A percentile compares a stretch with the other conserved stretches of the same genome.
phyloP scores from a whole-genome alignment of 495 filamentous ascomycete genomes.

The Penicillium parvum region DNA sequence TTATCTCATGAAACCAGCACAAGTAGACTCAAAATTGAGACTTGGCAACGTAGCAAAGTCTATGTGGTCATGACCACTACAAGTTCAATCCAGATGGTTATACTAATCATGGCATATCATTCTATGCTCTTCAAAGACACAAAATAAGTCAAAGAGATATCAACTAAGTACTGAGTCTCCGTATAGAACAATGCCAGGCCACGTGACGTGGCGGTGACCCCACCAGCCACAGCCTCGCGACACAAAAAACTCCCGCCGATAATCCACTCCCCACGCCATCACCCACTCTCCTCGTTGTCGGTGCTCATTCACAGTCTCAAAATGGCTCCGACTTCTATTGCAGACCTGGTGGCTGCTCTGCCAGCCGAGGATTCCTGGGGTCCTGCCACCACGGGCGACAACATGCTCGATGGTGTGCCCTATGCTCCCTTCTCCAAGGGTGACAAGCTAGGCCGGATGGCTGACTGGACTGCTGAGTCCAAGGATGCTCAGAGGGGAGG shows the following conservation, averaged over 20 bases:
- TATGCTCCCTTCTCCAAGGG: slow-evolving; percentile 98
- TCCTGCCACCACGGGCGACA: slow-evolving; percentile 72
- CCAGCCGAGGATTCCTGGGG: slow-evolving; percentile 77
- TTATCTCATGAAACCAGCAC: too few species aligned
- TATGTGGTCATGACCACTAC: too few species aligned
- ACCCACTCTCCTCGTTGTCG: slow-evolving; percentile 14
- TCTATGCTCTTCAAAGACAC: too few species aligned
- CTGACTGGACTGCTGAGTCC: slow-evolving; percentile 93
- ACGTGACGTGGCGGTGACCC: slow-evolving; percentile 30
- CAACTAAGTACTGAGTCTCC: too few species aligned
- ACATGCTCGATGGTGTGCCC: slow-evolving; percentile 86
- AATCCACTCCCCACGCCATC: slow-evolving; percentile 29
- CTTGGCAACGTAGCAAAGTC: too few species aligned
- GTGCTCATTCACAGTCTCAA: slow-evolving; percentile 15
- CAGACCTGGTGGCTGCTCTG: slow-evolving; percentile 55
- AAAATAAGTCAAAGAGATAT: background rate
- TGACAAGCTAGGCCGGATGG: slow-evolving; percentile 98
- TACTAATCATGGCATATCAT: too few species aligned
- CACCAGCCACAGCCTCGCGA: slow-evolving; percentile 41
- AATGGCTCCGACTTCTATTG: slow-evolving; percentile 56
- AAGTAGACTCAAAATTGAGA: too few species aligned
- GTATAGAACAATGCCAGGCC: background rate
- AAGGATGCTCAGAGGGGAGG: slow-evolving; percentile 82
- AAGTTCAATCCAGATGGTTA: too few species aligned
- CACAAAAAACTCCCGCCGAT: slow-evolving; percentile 40